Conservation (phyloP, 257 asterid species). For the Schizonepeta tenuifolia region DNA sequence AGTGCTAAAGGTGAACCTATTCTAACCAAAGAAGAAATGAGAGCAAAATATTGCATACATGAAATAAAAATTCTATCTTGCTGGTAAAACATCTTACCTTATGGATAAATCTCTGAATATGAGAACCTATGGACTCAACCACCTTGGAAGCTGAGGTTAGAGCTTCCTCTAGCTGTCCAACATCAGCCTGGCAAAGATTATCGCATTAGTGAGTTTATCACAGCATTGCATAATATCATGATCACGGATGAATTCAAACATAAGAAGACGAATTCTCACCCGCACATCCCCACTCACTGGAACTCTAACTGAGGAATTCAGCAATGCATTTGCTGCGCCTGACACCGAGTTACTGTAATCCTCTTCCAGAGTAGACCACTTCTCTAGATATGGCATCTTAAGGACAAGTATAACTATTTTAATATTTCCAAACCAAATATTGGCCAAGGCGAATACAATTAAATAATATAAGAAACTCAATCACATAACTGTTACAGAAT, state of each 20-base stretch:
- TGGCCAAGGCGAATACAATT: constrained; percentile 10
- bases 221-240: not conserved
- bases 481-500: not conserved
- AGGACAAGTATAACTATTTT: not conserved
- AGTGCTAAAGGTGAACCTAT: no score
- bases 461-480: constrained; percentile 7
- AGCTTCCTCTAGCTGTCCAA: constrained; percentile 56
- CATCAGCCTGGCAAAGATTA: constrained; percentile 44
- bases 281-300: constrained; percentile 66
- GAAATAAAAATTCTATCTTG: not conserved
- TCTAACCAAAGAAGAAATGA: no score
- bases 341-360: constrained; percentile 60
- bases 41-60: no score
- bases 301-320: constrained; percentile 62
- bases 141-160: constrained; percentile 60
- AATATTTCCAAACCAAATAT: not conserved
- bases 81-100: constrained; percentile 44
- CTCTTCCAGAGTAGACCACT: constrained; percentile 69
- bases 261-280: constrained; percentile 43
- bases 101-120: constrained; percentile 43
- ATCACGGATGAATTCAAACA: not conserved
- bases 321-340: constrained; percentile 56
- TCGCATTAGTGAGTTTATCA: constrained; percentile 15
- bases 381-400: constrained; percentile 73
- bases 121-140: constrained; percentile 50